A percentile compares a stretch with the other conserved stretches of the same genome.
These are phyloP conservation scores for Staphylotrichum longicolle DNA, from an alignment of 495 filamentous ascomycete species.

Conservation along the genomic window DNA sequence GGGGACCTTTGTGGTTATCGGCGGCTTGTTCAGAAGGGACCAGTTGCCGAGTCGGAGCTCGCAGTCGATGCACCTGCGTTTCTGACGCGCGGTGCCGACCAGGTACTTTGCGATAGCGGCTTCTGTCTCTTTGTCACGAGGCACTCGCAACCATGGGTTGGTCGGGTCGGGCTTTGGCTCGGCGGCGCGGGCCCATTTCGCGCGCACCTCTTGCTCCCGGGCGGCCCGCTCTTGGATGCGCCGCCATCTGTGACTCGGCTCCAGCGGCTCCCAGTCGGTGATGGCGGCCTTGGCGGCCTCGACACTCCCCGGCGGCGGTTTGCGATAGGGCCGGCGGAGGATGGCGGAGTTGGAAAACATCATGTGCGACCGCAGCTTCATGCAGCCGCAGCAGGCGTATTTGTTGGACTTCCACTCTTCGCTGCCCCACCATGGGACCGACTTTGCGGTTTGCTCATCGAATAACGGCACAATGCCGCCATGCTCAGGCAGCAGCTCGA, in stretches of 20 bases:
- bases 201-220: not conserved
- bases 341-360: constrained; percentile 30
- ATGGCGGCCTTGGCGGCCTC: constrained; percentile 15
- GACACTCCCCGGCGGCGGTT: constrained; percentile 25
- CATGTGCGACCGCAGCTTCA: constrained; percentile 28
- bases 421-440: constrained; percentile 14
- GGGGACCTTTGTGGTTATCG: not conserved
- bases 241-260: constrained; percentile 1
- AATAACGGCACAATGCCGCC: constrained; percentile 28
- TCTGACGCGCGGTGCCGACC: constrained; percentile 20
- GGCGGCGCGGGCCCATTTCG: not conserved
- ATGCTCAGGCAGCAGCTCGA: constrained; percentile 27
- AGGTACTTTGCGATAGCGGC: constrained; percentile 6
- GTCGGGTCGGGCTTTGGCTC: too few species aligned
- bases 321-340: constrained; percentile 20
- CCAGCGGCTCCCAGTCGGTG: constrained; percentile 25
- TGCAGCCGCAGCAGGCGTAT: constrained; percentile 32
- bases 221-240: constrained; percentile 8
- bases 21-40: not conserved
- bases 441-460: not conserved
- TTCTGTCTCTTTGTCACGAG: not conserved
- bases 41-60: not conserved
- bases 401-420: constrained; percentile 21
- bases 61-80: constrained; percentile 22
- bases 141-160: too few species aligned